Base-by-base conservation (phyloP, 2,329 filamentous ascomycete species). In the Alternaria metachromatica region DNA sequence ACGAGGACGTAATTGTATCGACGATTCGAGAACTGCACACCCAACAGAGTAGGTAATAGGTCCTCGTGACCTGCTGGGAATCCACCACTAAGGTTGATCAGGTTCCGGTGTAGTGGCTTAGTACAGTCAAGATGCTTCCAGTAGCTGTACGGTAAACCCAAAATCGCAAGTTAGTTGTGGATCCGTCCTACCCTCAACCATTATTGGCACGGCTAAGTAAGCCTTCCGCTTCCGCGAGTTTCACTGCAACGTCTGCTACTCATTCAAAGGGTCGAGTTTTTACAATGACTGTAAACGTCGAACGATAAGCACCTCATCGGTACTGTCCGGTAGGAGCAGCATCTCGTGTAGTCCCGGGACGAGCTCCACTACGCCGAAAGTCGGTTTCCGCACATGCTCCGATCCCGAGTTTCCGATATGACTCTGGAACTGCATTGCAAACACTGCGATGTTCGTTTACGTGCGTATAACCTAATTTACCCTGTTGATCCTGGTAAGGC, bases 251-350 rank as follows among this genome's bases (percentile, higher is more conserved):
- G 53, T 56, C 33, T 45, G 48, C 23, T 46, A 15, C 43, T 55
- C 59, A 59, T 56, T 64, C 55, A 61, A 41, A 9, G 46, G 51
- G 53, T 56, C 45, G 48, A 53, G 54, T 60, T 41, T 50, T 46
- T 55, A 49, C 11, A 43, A 28, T 48, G 48, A 58, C 37, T 65
- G 65, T 55, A 49, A 37, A 60, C 37, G 68, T 76, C 69, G 71
- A 63, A 72, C 68, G 66, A 76, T 72, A 46, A 67, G 70, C 73
- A 71, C 69, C 69, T 63, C 72, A 65, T 62, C 69, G 65, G 72
- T 43, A 54, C 57, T 54, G 58, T 60, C 69, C 66, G 69, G 60
- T 66, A 48, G 62, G 63, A 64, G 64, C 57, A 67, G 56, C 54
- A 61, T 60, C 46, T 58, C 33, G 62, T 61, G 58, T 57, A 63